These are phyloP conservation scores for Achaetomium macrosporum DNA, from an alignment of 2,329 filamentous ascomycete genomes.

Conservation along the genomic window DNA sequence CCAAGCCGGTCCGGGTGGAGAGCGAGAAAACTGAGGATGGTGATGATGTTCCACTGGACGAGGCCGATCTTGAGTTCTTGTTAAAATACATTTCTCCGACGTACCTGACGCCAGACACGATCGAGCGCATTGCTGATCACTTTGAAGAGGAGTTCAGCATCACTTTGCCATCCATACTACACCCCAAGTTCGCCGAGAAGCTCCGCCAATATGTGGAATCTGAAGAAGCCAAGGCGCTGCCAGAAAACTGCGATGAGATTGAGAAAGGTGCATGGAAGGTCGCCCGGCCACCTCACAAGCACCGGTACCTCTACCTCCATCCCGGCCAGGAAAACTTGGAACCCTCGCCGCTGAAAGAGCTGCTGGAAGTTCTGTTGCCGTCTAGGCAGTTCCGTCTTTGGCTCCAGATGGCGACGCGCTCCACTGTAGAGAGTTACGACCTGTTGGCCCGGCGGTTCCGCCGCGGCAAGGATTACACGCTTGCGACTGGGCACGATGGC, in stretches of 20 bases:
- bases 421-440: conserved; percentile 66
- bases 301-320: conserved; percentile 81
- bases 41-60: conserved; percentile 54
- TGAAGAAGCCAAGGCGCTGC: conserved; percentile 49
- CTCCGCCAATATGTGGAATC: conserved; percentile 66
- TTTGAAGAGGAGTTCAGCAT: conserved; percentile 83
- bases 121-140: conserved; percentile 72
- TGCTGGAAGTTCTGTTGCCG: conserved; percentile 77
- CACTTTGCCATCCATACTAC: conserved; percentile 72
- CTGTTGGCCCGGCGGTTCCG: conserved; percentile 83
- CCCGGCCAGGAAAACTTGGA: conserved; percentile 37
- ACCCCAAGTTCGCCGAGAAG: conserved; percentile 66
- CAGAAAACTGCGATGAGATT: conserved; percentile 47
- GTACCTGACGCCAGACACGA: conserved; percentile 86
- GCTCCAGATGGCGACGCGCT: conserved; percentile 76
- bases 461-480: conserved; percentile 80
- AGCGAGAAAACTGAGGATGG: conserved; percentile 43
- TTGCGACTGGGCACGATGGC: conserved; percentile 77
- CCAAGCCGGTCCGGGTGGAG: conserved; percentile 47
- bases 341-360: conserved; percentile 62
- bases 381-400: conserved; percentile 84
- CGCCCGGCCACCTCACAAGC: conserved; percentile 87
- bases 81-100: conserved; percentile 84
- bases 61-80: conserved; percentile 80
- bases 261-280: conserved; percentile 64